phyloP scores from a whole-genome alignment of 371 early-diverging fungal species.

The Gilbertella persicaria region DNA sequence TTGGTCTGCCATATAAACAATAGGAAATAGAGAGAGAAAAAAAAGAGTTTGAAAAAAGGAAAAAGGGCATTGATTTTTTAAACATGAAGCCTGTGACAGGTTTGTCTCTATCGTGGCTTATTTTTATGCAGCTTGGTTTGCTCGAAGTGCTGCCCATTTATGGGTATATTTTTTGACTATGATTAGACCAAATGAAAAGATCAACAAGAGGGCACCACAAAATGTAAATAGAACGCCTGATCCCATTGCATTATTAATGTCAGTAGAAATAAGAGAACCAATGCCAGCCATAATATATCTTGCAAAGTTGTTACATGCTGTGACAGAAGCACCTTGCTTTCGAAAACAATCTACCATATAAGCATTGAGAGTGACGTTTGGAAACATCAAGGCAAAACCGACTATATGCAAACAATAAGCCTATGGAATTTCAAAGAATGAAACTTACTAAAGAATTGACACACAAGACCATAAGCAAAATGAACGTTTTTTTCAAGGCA shows the following conservation, averaged over 20 bases:
- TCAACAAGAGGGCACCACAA: conserved; percentile 10
- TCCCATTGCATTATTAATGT: conserved; percentile 31
- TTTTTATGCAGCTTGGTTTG: neutral
- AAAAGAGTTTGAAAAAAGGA: too few species aligned
- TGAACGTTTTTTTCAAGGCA: conserved; percentile 40
- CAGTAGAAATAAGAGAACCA: conserved; percentile 40
- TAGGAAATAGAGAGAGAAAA: neutral
- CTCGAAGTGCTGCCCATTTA: conserved; percentile 22
- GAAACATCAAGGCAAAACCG: conserved; percentile 35
- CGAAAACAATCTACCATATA: conserved; percentile 50
- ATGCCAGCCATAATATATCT: conserved; percentile 44
- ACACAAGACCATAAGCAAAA: conserved; percentile 39
- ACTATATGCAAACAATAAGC: conserved; percentile 16
- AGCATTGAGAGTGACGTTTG: conserved; percentile 38
- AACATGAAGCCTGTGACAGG: too few species aligned
- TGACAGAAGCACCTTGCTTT: conserved; percentile 43
- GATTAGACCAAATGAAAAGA: conserved; percentile 17
- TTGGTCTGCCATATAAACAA: neutral
- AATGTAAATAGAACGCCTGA: conserved; percentile 31
- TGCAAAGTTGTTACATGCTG: conserved; percentile 49
- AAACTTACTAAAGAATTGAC: conserved; percentile 40
- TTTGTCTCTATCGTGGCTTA: too few species aligned
- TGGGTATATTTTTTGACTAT: conserved; percentile 20
- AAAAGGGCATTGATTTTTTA: too few species aligned
- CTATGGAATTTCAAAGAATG: neutral